Evolutionary conservation across 2,329 filamentous ascomycete species (phyloP).

Genomic region (Stagonosporopsis tanaceti): DNA sequence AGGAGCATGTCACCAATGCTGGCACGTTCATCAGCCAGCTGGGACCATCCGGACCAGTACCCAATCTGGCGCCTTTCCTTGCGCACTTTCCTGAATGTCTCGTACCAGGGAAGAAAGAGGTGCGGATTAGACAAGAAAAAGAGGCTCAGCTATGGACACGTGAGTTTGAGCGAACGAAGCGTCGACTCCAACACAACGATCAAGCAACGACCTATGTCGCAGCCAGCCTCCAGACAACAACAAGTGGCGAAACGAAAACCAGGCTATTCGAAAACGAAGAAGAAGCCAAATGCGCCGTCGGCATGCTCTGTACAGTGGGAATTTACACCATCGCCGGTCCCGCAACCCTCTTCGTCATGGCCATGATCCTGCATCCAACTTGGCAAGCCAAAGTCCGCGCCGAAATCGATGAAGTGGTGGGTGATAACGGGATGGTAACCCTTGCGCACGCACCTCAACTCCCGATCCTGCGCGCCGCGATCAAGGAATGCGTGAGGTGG

Average conservation of each 20-base stretch:
- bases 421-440: conserved; percentile 1
- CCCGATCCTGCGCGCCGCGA: conserved; percentile 51
- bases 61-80: not conserved
- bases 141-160: not conserved
- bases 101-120: conserved; percentile 1
- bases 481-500: conserved; percentile 46
- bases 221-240: not conserved
- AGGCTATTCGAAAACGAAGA: conserved; percentile 11
- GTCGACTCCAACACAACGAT: no score
- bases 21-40: conserved; percentile 8
- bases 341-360: conserved; percentile 23
- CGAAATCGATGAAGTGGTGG: conserved; percentile 18
- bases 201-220: not conserved
- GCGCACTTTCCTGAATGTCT: conserved; percentile 10
- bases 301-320: conserved; percentile 26
- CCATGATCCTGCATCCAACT: conserved; percentile 22
- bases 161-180: not conserved
- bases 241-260: not conserved
- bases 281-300: conserved; percentile 25
- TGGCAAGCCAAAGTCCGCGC: conserved; percentile 20
- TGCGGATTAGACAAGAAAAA: conserved; percentile 8
- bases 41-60: conserved; percentile 7
- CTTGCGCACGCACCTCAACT: conserved; percentile 43
- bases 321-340: conserved; percentile 26
- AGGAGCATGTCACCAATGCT: conserved; percentile 10